A percentile compares a stretch with the other conserved stretches of the same genome.
Conservation (phyloP, 441 rosid species). For the Omphalea diandra region DNA sequence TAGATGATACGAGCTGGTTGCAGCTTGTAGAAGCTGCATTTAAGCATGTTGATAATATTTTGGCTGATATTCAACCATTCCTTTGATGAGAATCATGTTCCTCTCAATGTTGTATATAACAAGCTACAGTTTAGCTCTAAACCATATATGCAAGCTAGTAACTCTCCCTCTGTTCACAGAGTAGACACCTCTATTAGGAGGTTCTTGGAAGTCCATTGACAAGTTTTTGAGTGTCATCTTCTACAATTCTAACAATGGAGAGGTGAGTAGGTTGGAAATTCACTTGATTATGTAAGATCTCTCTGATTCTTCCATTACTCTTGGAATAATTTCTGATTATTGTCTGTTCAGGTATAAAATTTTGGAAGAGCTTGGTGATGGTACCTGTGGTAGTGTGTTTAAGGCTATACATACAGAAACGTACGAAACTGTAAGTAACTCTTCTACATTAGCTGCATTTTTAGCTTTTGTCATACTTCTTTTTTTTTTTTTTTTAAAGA, state of each 20-base stretch:
- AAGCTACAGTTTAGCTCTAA: conserved; percentile 67
- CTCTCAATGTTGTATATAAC: conserved; percentile 45
- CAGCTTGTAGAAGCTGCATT: conserved; percentile 80
- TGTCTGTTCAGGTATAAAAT: conserved; percentile 63
- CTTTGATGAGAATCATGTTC: conserved; percentile 55
- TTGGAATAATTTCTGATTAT: conserved; percentile 4
- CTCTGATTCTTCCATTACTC: neutral
- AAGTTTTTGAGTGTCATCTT: conserved; percentile 40
- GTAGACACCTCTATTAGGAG: conserved; percentile 50
- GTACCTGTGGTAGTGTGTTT: conserved; percentile 94
- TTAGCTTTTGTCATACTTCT: neutral
- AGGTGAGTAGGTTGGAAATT: conserved; percentile 46
- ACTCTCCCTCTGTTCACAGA: conserved; percentile 37
- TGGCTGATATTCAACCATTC: conserved; percentile 44
- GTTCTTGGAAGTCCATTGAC: conserved; percentile 66
- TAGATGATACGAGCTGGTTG: conserved; percentile 52
- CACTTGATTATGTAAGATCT: conserved; percentile 7
- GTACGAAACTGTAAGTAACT: conserved; percentile 61
- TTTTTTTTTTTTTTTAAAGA: too few species aligned
- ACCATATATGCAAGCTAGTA: conserved; percentile 39
- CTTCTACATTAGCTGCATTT: neutral
- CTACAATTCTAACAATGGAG: conserved; percentile 54
- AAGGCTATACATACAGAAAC: conserved; percentile 78
- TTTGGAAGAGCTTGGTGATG: conserved; percentile 93
- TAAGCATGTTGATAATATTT: conserved; percentile 70